Base-by-base conservation (phyloP, 2,329 filamentous ascomycete species). In the Corinectria fuckeliana region DNA sequence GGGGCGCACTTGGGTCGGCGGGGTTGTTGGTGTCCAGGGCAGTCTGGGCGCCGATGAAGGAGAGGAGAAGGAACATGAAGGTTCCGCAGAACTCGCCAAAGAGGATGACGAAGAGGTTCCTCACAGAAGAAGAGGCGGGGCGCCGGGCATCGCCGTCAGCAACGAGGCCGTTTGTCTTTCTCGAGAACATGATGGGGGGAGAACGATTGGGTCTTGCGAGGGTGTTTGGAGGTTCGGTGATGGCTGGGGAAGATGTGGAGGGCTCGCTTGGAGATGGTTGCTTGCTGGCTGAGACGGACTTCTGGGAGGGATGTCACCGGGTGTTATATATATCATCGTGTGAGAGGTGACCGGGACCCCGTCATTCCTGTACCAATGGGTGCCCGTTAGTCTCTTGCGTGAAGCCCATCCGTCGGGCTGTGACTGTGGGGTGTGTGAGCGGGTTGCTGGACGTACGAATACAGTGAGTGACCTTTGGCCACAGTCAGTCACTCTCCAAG, bases 61-160 rank as follows among this genome's bases (percentile, higher is more conserved):
- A 65, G 53, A 79, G 72, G 47, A 83, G 78, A 0, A 85, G 75
- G 69, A 84, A 85, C 71, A 84, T 76, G 61, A 84, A 83, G 1
- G 82, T 84, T 54, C 82, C 82, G 62, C 80, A 78, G 47, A 85
- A 82, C 71, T 84, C 82, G 56, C 79, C 81, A 20, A 82, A 61
- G 30, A 78, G 69, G n/a, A 81, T 76, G 41, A 81, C 73, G 11
- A 78, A 54, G 21, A 76, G 69, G 52, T 80, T 79, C 20, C 74
- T 68, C 6, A 59, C 32, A 8, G 57, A 47, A 21, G 52, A 56
- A 4, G 58, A 34, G 25, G 63, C 16, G 14, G 47, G 20, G 48
- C 55, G 58, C 26, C 57, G 52, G 18, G 18, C 39, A 23, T 52
- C 58, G 14, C 48, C 49, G 18, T 38, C 16, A 28, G 20, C 42